Evolutionary conservation across 306 rosid species (phyloP).

Genomic region (Vicia villosa): DNA sequence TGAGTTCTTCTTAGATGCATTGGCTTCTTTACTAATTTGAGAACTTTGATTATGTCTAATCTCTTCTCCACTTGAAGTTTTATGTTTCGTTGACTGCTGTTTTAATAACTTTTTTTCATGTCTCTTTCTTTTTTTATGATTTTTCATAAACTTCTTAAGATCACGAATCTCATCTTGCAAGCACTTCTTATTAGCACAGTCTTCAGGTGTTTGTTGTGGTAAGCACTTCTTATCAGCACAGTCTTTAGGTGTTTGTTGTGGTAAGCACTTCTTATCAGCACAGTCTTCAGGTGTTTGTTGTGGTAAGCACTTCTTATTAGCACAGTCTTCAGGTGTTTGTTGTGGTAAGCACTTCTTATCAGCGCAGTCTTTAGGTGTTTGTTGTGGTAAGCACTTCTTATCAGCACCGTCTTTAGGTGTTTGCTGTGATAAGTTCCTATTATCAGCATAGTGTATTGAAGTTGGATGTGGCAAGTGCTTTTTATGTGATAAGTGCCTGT

Average conservation of each 20-base stretch:
- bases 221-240: background rate
- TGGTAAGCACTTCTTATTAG: background rate
- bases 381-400: background rate
- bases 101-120: background rate
- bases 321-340: background rate
- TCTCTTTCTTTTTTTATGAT: constrained; percentile 20
- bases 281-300: background rate
- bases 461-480: background rate
- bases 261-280: background rate
- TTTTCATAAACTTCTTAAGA: background rate
- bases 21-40: no score
- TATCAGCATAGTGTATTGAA: background rate
- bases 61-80: no score
- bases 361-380: background rate
- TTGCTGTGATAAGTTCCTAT: background rate
- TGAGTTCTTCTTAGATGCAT: no score
- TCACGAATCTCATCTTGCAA: constrained; percentile 29
- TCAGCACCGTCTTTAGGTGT: background rate
- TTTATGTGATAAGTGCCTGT: background rate
- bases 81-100: no score
- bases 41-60: no score
- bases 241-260: background rate
- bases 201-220: background rate
- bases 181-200: no score
- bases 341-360: background rate